A percentile compares a stretch with the other conserved stretches of the same genome.
Evolutionary conservation across 495 filamentous ascomycete genomes (phyloP).

Genomic region (Xylaria grammica): DNA sequence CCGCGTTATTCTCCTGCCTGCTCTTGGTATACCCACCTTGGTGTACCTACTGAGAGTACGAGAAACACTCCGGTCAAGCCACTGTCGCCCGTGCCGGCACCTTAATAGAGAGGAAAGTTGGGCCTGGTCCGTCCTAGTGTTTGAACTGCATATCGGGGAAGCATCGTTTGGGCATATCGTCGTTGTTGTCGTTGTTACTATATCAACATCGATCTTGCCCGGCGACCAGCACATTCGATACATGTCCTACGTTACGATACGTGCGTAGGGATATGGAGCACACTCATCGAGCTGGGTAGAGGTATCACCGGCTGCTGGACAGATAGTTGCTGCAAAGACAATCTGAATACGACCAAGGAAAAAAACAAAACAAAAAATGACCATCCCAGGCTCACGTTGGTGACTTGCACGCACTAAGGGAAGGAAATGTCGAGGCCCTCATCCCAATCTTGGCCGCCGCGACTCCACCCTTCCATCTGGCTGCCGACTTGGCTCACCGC

Average conservation of each 20-base stretch:
- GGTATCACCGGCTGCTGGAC: slow-evolving; percentile 5
- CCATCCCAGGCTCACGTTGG: background rate
- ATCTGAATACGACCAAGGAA: background rate
- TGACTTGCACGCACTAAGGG: slow-evolving; percentile 3
- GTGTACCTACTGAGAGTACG: background rate
- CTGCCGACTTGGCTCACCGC: background rate
- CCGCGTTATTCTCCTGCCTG: background rate
- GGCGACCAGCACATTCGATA: background rate
- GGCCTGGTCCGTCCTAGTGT: background rate
- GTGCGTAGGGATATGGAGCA: background rate
- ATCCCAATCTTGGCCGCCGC: background rate
- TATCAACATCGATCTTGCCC: background rate
- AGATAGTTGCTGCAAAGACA: background rate
- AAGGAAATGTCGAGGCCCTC: slow-evolving; percentile 2
- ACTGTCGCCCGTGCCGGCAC: background rate
- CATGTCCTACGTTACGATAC: background rate
- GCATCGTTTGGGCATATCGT: background rate
- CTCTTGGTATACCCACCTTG: background rate
- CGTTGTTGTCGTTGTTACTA: background rate
- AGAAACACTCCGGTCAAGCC: background rate
- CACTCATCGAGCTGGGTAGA: background rate
- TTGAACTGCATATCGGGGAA: background rate
- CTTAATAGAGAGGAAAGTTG: background rate
- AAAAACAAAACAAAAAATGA: background rate
- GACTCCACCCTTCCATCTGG: background rate